phyloP scores from a whole-genome alignment of 768 basidiomycete genomes.

The Suillus tomentosus region DNA sequence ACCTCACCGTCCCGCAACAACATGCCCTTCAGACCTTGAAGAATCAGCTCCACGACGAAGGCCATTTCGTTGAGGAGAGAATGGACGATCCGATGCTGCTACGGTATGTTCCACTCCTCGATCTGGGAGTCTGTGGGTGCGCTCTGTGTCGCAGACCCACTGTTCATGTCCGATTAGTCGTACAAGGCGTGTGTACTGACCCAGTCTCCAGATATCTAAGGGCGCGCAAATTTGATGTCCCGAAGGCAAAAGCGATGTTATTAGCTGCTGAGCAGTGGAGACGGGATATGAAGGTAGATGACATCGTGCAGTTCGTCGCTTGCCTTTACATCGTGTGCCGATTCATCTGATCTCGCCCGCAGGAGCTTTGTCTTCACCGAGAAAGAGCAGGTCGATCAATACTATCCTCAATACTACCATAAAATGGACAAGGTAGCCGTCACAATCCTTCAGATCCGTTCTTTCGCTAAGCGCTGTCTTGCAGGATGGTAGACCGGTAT shows the following conservation, averaged over 20 bases:
- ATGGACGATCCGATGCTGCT: slow-evolving; percentile 75
- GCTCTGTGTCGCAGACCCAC: slow-evolving; percentile 5
- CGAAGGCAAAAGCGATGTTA: slow-evolving; percentile 83
- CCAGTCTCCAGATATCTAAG: slow-evolving; percentile 72
- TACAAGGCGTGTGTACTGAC: neutral
- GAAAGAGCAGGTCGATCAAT: slow-evolving; percentile 80
- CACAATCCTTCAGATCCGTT: neutral
- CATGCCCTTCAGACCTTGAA: slow-evolving; percentile 70
- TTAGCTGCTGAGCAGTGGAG: slow-evolving; percentile 85
- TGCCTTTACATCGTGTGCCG: neutral
- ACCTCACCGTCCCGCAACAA: slow-evolving; percentile 64
- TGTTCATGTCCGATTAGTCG: slow-evolving; percentile 21
- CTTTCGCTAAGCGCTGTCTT: slow-evolving; percentile 2
- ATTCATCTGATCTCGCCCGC: neutral
- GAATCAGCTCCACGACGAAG: slow-evolving; percentile 61
- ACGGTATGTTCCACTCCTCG: slow-evolving; percentile 42
- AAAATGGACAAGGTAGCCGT: slow-evolving; percentile 82
- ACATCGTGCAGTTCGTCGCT: slow-evolving; percentile 59
- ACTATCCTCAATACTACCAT: slow-evolving; percentile 96
- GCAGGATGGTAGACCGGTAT: slow-evolving; percentile 93
- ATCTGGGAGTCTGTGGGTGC: slow-evolving; percentile 6
- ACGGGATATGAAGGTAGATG: slow-evolving; percentile 79
- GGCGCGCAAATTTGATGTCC: slow-evolving; percentile 89
- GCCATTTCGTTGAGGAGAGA: slow-evolving; percentile 58
- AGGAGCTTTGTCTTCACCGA: slow-evolving; percentile 90